phyloP scores from a whole-genome alignment of 2,329 filamentous ascomycete genomes.

The Tolypocladium inflatum region DNA sequence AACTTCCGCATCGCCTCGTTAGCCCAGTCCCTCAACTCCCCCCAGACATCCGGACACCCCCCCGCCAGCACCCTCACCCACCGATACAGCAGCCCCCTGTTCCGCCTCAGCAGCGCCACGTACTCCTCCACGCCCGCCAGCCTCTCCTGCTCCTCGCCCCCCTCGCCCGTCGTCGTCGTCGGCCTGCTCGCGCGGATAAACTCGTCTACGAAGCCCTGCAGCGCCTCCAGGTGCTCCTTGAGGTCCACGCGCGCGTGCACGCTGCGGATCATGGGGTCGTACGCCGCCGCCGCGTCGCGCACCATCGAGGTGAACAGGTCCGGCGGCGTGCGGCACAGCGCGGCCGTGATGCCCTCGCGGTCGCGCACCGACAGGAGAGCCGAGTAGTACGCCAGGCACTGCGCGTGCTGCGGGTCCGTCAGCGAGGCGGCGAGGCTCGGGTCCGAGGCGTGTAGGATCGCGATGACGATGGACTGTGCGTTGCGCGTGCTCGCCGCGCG shows the following conservation, averaged over 20 bases:
- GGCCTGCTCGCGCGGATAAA: constrained; percentile 52
- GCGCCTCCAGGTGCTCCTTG: constrained; percentile 55
- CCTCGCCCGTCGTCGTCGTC: constrained; percentile 26
- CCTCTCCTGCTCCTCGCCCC: constrained; percentile 11
- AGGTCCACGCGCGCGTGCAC: constrained; percentile 66
- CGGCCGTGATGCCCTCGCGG: constrained; percentile 58
- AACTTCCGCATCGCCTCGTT: constrained; percentile 50
- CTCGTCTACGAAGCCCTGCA: constrained; percentile 61
- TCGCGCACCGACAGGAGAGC: constrained; percentile 64
- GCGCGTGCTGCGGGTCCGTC: constrained; percentile 49
- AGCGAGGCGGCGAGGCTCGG: constrained; percentile 35
- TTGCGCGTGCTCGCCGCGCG: constrained; percentile 44
- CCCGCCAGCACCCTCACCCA: constrained; percentile 63
- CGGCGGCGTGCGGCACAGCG: constrained; percentile 58
- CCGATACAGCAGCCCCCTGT: constrained; percentile 54
- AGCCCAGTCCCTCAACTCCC: constrained; percentile 52
- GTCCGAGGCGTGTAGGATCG: constrained; percentile 50
- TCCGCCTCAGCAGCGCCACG: constrained; percentile 54
- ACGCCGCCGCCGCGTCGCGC: constrained; percentile 54
- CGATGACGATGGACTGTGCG: constrained; percentile 51
- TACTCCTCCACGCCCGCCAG: constrained; percentile 62
- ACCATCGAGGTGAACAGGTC: constrained; percentile 64
- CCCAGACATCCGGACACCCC: constrained; percentile 56
- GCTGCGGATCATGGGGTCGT: constrained; percentile 64
- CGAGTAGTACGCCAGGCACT: constrained; percentile 61